These are phyloP conservation scores for Penicillium egyptiacum DNA, from an alignment of 495 filamentous ascomycete genomes.

Conservation along the genomic window DNA sequence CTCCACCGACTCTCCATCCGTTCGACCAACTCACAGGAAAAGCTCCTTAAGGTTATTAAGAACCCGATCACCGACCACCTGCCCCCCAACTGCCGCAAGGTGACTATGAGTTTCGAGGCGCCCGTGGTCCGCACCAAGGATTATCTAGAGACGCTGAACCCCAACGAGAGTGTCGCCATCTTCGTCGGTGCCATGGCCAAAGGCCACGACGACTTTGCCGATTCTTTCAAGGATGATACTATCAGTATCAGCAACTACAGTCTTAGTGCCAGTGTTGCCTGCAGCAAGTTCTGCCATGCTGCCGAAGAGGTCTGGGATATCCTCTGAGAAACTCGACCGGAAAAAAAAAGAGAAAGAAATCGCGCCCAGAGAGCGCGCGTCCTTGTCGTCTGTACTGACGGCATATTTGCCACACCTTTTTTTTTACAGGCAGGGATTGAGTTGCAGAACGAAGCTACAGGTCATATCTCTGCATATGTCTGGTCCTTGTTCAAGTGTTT, in stretches of 20 bases:
- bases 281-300: conserved; percentile 98
- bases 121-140: conserved; percentile 83
- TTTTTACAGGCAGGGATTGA: conserved; percentile 24
- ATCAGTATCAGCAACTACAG: conserved; percentile 98
- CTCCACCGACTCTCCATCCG: conserved; percentile 94
- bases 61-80: conserved; percentile 97
- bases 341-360: conserved; percentile 11
- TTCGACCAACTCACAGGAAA: conserved; percentile 93
- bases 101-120: conserved; percentile 90
- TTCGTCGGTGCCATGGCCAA: conserved; percentile 99
- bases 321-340: conserved; percentile 51
- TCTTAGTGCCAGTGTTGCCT: conserved; percentile 93
- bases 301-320: conserved; percentile 97
- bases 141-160: conserved; percentile 74
- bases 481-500: conserved; percentile 9
- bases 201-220: conserved; percentile 92
- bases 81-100: conserved; percentile 94
- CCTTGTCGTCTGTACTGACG: conserved; percentile 10
- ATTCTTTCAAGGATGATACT: conserved; percentile 90
- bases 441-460: conserved; percentile 4
- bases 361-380: conserved; percentile 18
- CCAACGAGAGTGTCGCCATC: conserved; percentile 91
- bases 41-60: conserved; percentile 94
- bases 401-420: conserved; percentile 10
- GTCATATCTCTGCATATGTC: neutral